Percentiles rank a stretch among this genome's conserved stretches.
These are phyloP conservation scores for Aspergillus fumigatus DNA, from an alignment of 2,329 filamentous ascomycete species.

Conservation along the genomic window DNA sequence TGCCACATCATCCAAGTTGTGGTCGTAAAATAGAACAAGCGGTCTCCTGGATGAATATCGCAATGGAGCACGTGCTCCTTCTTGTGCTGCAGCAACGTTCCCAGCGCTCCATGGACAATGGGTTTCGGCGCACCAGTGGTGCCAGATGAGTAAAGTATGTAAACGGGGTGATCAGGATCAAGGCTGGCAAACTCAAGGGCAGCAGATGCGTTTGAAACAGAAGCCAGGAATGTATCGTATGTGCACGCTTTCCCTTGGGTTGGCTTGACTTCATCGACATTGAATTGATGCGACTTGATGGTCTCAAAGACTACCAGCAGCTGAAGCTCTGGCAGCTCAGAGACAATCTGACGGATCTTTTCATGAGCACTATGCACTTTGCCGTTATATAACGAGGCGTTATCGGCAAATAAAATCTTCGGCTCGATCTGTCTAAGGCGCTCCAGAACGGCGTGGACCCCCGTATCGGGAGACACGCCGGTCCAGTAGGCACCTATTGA, in stretches of 20 bases:
- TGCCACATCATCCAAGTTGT: constrained; percentile 99
- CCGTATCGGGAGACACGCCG: constrained; percentile 85
- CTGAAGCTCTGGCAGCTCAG: constrained; percentile 61
- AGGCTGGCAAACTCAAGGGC: constrained; percentile 68
- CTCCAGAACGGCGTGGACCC: constrained; percentile 85
- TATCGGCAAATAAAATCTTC: constrained; percentile 77
- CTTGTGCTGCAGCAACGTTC: constrained; percentile 92
- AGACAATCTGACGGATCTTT: constrained; percentile 75
- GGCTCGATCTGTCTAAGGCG: constrained; percentile 81
- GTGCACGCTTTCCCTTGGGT: constrained; percentile 34
- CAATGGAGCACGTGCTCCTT: constrained; percentile 91
- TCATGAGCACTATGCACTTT: constrained; percentile 75
- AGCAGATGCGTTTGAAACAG: constrained; percentile 34
- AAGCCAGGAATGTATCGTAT: constrained; percentile 45
- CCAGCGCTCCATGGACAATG: constrained; percentile 86
- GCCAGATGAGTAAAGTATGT: constrained; percentile 89
- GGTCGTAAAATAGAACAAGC: constrained; percentile 90
- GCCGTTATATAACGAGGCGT: constrained; percentile 85
- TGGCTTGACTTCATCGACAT: constrained; percentile 31
- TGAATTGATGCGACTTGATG: constrained; percentile 41
- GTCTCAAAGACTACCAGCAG: constrained; percentile 72
- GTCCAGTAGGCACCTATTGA: constrained; percentile 89
- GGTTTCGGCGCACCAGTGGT: constrained; percentile 87
- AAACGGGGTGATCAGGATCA: constrained; percentile 79
- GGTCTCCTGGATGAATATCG: constrained; percentile 66